Evolutionary conservation across 2,329 filamentous ascomycete species (phyloP), one percentile per base, ranked within the genome.

Genomic region (Cyphellophora europaea): DNA sequence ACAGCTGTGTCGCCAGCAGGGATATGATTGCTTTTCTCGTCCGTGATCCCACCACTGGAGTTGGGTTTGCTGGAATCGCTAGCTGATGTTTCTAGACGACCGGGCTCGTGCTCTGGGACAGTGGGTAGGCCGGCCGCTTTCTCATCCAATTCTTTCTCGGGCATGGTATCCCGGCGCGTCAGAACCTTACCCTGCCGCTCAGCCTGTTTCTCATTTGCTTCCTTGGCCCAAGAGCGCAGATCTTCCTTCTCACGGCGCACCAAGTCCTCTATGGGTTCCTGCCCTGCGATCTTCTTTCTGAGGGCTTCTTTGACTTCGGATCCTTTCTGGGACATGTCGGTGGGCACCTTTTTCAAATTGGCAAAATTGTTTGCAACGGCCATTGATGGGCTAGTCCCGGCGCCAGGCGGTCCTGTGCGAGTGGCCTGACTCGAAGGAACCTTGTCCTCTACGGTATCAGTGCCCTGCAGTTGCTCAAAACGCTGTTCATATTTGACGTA

Each of bases 401-500:
- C 32, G 2, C 67, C 66, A 12, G 63, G 64, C 41, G 30, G 30
- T 3, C 30, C 30, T 11, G 30, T 32, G n/a, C 30, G 30, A 2
- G 61, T 59, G 5, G 63, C 60, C 25, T 69, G 62, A 40, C 67
- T 61, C 23, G 5, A 11, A 11, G 30, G 16, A 17, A 28, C 11
- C 19, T 43, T 46, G 18, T 37, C 41, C 14, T 38, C 35, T 14
- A 11, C 21, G 18, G 34, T 28, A 43, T 55, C 69, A 57, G 55
- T 66, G 49, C 55, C 80, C 66, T 84, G 58, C 49, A 72, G 59
- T 49, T 82, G 78, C 37, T 74, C 72, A 65, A 98, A 95, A 30
- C 78, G 74, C 47, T 82, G 77, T 12, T 72, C 71, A 55, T 95
- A 96, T 4, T 77, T 71, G 35, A 74, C 70, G 53, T 82, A 93